phyloP scores from a whole-genome alignment of 148 eudicot species.

The Fagopyrum homotropicum region DNA sequence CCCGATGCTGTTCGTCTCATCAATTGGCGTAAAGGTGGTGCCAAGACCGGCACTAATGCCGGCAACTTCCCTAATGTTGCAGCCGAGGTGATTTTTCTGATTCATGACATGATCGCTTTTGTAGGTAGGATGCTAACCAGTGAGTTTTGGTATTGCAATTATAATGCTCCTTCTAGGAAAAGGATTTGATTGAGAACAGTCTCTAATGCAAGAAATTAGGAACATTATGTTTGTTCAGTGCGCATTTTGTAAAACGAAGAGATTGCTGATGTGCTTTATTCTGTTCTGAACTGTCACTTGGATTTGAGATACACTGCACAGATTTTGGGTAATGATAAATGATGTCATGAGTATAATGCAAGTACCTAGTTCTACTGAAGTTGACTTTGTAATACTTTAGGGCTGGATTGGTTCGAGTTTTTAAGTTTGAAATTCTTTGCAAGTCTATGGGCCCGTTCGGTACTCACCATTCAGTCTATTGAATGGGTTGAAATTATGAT shows the following conservation, averaged over 20 bases:
- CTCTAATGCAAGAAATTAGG: background rate
- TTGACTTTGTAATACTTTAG: background rate
- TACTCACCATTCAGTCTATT: no score
- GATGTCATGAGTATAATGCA: background rate
- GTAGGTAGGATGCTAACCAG: background rate
- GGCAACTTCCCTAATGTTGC: constrained; percentile 80
- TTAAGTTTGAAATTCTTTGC: no score
- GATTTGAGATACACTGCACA: background rate
- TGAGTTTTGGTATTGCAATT: background rate
- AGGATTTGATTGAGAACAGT: background rate
- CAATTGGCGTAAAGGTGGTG: constrained; percentile 90
- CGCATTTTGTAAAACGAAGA: background rate
- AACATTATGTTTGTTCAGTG: background rate
- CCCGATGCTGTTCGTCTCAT: constrained; percentile 58
- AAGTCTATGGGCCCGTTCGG: no score
- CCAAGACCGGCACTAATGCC: constrained; percentile 48
- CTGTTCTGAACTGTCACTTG: background rate
- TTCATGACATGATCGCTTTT: background rate
- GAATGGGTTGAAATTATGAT: no score
- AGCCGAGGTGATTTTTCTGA: constrained; percentile 31
- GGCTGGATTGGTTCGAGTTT: background rate
- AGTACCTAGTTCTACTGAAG: background rate
- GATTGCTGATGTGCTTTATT: background rate
- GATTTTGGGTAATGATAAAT: background rate
- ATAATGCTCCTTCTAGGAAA: background rate